Conservation (phyloP, 2,329 filamentous ascomycete genomes). For the Fusarium longipes region DNA sequence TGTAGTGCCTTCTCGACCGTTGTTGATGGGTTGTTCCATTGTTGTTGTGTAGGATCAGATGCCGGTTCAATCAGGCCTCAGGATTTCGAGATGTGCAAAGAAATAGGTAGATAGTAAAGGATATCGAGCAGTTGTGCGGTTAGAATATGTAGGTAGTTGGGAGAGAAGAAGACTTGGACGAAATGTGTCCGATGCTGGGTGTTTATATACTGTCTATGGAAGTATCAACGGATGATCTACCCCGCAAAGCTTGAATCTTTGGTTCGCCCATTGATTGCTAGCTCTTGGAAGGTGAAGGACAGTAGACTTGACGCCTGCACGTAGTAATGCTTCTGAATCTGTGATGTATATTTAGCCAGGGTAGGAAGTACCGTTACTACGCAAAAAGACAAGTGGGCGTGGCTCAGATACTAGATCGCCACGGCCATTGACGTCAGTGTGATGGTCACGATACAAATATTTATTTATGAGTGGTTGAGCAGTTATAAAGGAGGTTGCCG, state of each 20-base stretch:
- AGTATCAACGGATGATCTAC: slow-evolving; percentile 34
- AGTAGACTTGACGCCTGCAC: slow-evolving; percentile 4
- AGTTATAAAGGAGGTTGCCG: slow-evolving; percentile 19
- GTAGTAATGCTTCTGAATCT: not conserved
- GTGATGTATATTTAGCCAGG: slow-evolving; percentile 2
- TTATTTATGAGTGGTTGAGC: slow-evolving; percentile 15
- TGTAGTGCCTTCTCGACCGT: slow-evolving; percentile 41
- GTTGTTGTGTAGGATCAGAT: not conserved
- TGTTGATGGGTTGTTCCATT: slow-evolving; percentile 45
- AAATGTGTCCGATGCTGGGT: not conserved
- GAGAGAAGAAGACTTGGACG: not conserved
- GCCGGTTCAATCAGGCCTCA: not conserved
- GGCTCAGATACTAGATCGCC: slow-evolving; percentile 37
- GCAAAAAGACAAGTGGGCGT: slow-evolving; percentile 18
- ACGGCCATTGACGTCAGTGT: slow-evolving; percentile 46
- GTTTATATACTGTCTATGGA: slow-evolving; percentile 35
- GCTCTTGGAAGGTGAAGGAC: slow-evolving; percentile 5
- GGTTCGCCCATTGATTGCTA: not conserved
- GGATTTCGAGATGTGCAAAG: not conserved
- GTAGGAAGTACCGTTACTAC: slow-evolving; percentile 6
- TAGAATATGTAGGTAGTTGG: not conserved
- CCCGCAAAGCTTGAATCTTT: slow-evolving; percentile 45
- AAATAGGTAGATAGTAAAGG: not conserved
- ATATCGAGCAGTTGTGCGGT: not conserved
- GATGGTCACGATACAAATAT: slow-evolving; percentile 43